These are phyloP conservation scores for Kwoniella dendrophila DNA, from an alignment of 768 basidiomycete genomes.

Conservation along the genomic window DNA sequence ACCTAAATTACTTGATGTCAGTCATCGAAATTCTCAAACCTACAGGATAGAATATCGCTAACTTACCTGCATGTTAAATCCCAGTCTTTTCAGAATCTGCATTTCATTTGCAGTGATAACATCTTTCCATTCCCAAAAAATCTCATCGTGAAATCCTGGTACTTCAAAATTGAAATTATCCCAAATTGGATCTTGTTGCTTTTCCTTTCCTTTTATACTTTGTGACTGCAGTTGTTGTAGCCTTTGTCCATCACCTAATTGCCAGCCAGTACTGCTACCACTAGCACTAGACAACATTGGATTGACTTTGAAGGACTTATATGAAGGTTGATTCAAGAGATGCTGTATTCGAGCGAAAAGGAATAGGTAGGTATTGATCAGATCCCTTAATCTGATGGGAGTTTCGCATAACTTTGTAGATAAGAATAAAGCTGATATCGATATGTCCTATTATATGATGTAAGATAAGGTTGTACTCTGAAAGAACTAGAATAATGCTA, in stretches of 20 bases:
- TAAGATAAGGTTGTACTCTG: constrained; percentile 5
- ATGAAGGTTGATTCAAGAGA: constrained; percentile 58
- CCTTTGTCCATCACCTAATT: constrained; percentile 72
- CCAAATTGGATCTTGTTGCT: constrained; percentile 36
- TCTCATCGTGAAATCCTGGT: constrained; percentile 48
- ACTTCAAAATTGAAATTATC: constrained; percentile 44
- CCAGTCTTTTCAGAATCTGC: constrained; percentile 93
- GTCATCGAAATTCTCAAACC: not conserved
- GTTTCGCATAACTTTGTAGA: constrained; percentile 98
- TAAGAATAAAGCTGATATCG: constrained; percentile 83
- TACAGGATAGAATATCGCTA: not conserved
- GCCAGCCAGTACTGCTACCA: not conserved
- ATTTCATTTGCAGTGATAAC: constrained; percentile 92
- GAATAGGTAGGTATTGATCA: constrained; percentile 91
- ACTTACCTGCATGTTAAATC: constrained; percentile 75
- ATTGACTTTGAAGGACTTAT: constrained; percentile 35
- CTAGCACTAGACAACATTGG: not conserved
- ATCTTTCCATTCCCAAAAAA: constrained; percentile 89
- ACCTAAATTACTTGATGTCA: constrained; percentile 60
- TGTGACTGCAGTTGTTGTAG: too few species aligned
- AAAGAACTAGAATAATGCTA: too few species aligned
- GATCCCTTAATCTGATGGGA: constrained; percentile 83
- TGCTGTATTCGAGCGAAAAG: constrained; percentile 75
- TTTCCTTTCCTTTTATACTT: constrained; percentile 59
- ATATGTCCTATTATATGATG: constrained; percentile 70